Evolutionary conservation across 345 rosid genomes (phyloP).

Genomic region (Chamaenerion angustifolium): DNA sequence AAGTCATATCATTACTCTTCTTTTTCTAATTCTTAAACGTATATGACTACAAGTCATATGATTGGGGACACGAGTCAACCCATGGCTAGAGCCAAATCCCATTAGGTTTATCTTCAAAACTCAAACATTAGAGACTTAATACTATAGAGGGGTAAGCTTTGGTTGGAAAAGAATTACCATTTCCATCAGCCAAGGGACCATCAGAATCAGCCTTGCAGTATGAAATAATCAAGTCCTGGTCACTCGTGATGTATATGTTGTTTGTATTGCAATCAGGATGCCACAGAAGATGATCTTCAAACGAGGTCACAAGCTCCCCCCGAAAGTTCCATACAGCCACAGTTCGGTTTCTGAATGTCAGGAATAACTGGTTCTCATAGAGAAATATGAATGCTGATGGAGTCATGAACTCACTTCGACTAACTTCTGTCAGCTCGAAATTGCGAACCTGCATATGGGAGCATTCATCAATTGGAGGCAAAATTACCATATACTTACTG

Average conservation of each 20-base stretch:
- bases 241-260: conserved; percentile 59
- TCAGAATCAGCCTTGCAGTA: conserved; percentile 63
- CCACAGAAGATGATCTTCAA: conserved; percentile 60
- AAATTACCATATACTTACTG: neutral
- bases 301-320: conserved; percentile 47
- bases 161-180: conserved; percentile 22
- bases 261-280: conserved; percentile 72
- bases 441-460: conserved; percentile 27
- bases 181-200: conserved; percentile 39
- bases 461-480: conserved; percentile 8
- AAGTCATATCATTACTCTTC: neutral
- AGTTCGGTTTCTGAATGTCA: conserved; percentile 40
- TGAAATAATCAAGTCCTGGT: conserved; percentile 61
- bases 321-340: conserved; percentile 75
- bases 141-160: no score
- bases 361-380: conserved; percentile 42
- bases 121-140: no score
- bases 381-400: conserved; percentile 49
- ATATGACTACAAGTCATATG: no score
- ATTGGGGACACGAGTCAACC: no score
- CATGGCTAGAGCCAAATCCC: no score
- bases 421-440: conserved; percentile 35
- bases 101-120: no score
- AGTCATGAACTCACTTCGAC: conserved; percentile 35
- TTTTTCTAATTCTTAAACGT: no score